A percentile compares a stretch with the other conserved stretches of the same genome.
Evolutionary conservation across 768 basidiomycete species (phyloP).

Genomic region (Cystobasidium ongulense): DNA sequence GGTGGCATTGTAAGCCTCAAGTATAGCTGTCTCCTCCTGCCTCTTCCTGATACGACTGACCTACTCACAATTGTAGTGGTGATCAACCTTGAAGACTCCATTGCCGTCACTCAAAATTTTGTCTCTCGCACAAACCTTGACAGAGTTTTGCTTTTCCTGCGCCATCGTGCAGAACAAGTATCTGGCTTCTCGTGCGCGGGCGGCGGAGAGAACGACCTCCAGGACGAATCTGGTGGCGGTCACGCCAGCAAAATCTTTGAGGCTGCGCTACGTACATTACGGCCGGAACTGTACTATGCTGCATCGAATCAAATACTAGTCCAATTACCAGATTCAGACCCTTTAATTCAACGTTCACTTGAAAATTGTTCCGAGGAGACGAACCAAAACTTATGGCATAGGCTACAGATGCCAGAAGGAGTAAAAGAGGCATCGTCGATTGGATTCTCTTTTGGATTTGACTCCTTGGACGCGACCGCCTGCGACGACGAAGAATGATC

Average conservation of each 20-base stretch:
- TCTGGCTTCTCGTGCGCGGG: slow-evolving; percentile 39
- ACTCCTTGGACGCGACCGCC: no score
- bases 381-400: no score
- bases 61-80: slow-evolving; percentile 32
- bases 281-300: background rate
- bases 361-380: no score
- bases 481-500: no score
- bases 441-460: no score
- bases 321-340: no score
- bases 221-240: slow-evolving; percentile 25
- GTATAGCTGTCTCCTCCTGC: no score
- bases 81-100: slow-evolving; percentile 40
- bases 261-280: slow-evolving; percentile 8
- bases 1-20: slow-evolving; percentile 43
- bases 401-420: no score
- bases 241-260: slow-evolving; percentile 34
- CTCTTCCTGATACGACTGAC: background rate
- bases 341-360: no score
- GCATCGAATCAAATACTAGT: background rate
- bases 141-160: slow-evolving; percentile 41
- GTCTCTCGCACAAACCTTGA: slow-evolving; percentile 40
- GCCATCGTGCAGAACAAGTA: slow-evolving; percentile 36
- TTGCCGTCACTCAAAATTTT: slow-evolving; percentile 44
- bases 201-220: background rate
- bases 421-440: no score